These are phyloP conservation scores for Rhodamnia rubescens DNA, from an alignment of 345 rosid genomes.

Conservation along the genomic window DNA sequence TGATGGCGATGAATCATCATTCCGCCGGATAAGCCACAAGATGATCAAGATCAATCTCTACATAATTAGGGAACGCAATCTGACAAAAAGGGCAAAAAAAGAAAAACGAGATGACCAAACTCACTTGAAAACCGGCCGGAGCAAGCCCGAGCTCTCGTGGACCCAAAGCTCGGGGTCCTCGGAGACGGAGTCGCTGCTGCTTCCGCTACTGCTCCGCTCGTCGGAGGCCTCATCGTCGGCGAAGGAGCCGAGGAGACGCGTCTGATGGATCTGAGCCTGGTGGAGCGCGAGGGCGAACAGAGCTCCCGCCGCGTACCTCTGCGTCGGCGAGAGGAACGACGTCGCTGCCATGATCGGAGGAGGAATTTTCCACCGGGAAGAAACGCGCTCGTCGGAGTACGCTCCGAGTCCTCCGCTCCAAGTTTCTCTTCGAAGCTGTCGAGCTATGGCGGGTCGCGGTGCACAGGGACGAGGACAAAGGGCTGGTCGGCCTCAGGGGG, in stretches of 20 bases:
- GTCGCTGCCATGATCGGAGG: conserved; percentile 1
- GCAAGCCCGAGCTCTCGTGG: conserved; percentile 60
- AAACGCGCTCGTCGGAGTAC: background rate
- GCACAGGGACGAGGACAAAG: background rate
- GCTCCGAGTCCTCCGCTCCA: background rate
- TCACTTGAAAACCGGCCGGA: conserved; percentile 82
- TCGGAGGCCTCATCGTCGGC: conserved; percentile 4
- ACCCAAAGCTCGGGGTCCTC: conserved; percentile 82
- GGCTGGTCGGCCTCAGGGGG: background rate
- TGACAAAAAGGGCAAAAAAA: background rate
- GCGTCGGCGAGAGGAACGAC: conserved; percentile 54
- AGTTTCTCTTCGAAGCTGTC: background rate
- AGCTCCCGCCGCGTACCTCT: conserved; percentile 74
- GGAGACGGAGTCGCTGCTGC: conserved; percentile 66
- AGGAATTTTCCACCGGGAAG: background rate
- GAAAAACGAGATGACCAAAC: background rate
- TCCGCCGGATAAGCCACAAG: background rate
- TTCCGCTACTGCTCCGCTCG: conserved; percentile 38
- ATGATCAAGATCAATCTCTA: background rate
- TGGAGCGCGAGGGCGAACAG: conserved; percentile 69
- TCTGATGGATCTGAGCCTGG: conserved; percentile 88
- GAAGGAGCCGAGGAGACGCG: conserved; percentile 43
- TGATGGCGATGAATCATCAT: background rate
- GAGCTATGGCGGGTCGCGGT: background rate
- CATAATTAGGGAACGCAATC: background rate